These are phyloP conservation scores for Cerrena zonata DNA, from an alignment of 1,284 basidiomycete genomes.

Conservation along the genomic window DNA sequence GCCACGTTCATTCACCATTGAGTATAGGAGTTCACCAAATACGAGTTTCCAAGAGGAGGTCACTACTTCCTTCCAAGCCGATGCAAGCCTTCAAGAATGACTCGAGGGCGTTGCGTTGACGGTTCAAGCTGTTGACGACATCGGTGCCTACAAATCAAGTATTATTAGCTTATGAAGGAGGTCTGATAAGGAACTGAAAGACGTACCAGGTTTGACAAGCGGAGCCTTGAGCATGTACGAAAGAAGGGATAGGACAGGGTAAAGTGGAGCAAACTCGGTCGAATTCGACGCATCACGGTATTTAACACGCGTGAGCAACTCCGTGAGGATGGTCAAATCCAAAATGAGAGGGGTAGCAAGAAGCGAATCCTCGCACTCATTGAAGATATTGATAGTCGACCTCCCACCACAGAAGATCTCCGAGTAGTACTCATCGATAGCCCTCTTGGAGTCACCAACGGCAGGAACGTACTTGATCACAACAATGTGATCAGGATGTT, in stretches of 20 bases:
- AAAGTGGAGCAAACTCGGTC: conserved; percentile 71
- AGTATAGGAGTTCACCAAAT: conserved; percentile 60
- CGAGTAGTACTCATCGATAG: conserved; percentile 98
- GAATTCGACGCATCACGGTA: conserved; percentile 61
- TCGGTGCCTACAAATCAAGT: conserved; percentile 50
- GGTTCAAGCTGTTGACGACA: conserved; percentile 91
- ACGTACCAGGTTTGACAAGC: conserved; percentile 85
- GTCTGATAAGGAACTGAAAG: background rate
- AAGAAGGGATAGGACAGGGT: conserved; percentile 83
- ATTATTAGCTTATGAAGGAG: background rate
- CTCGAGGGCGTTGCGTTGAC: conserved; percentile 93
- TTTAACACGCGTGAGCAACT: conserved; percentile 88
- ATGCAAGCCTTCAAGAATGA: conserved; percentile 89
- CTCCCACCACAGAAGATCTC: conserved; percentile 84
- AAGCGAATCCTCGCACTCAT: conserved; percentile 95
- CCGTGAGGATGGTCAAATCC: conserved; percentile 89
- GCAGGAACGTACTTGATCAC: conserved; percentile 93
- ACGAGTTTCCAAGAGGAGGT: conserved; percentile 81
- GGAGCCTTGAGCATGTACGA: conserved; percentile 98
- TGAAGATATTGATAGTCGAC: conserved; percentile 89
- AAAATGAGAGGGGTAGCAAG: conserved; percentile 94
- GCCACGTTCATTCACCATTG: background rate
- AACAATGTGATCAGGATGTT: conserved; percentile 95
- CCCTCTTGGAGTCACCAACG: conserved; percentile 94
- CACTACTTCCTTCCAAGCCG: conserved; percentile 76